Percentiles rank a stretch among this genome's conserved stretches.
Conservation (phyloP, 2,329 filamentous ascomycete genomes). For the Exophiala calicioides region DNA sequence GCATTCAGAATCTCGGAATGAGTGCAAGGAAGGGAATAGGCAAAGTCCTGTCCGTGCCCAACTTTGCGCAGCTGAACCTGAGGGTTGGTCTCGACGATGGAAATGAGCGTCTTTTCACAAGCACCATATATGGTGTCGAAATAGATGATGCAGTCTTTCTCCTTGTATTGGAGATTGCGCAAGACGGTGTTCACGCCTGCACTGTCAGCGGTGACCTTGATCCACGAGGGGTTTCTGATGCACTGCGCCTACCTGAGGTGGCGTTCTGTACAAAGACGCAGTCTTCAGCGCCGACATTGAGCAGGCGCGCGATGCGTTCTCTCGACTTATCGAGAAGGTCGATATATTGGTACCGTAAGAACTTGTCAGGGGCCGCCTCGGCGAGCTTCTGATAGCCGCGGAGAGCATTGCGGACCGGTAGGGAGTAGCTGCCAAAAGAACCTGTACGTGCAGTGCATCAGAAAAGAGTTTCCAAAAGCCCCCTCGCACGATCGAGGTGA, state of each 20-base stretch:
- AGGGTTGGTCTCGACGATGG: constrained; percentile 67
- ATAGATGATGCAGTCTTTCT: constrained; percentile 62
- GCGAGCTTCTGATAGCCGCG: constrained; percentile 65
- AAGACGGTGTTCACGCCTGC: constrained; percentile 73
- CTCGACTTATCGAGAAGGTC: constrained; percentile 65
- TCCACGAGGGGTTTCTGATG: not conserved
- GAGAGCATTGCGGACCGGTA: constrained; percentile 59
- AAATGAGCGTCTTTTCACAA: constrained; percentile 73
- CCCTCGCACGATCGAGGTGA: not conserved
- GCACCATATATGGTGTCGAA: constrained; percentile 79
- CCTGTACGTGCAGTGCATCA: constrained; percentile 36
- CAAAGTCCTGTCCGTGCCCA: constrained; percentile 34
- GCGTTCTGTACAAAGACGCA: constrained; percentile 81
- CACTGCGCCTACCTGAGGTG: constrained; percentile 54
- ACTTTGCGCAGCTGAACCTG: constrained; percentile 55
- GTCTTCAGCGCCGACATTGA: constrained; percentile 66
- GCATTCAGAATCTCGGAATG: constrained; percentile 65
- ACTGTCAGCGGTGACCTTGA: not conserved
- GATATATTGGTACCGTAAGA: constrained; percentile 70
- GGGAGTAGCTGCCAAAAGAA: constrained; percentile 78
- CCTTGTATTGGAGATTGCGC: constrained; percentile 70
- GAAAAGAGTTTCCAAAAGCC: not conserved
- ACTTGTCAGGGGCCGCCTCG: constrained; percentile 72
- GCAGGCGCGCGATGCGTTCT: constrained; percentile 61
- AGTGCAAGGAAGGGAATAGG: constrained; percentile 66